Conservation (phyloP, 129 eudicot species). For the Flaveria sonorensis region DNA sequence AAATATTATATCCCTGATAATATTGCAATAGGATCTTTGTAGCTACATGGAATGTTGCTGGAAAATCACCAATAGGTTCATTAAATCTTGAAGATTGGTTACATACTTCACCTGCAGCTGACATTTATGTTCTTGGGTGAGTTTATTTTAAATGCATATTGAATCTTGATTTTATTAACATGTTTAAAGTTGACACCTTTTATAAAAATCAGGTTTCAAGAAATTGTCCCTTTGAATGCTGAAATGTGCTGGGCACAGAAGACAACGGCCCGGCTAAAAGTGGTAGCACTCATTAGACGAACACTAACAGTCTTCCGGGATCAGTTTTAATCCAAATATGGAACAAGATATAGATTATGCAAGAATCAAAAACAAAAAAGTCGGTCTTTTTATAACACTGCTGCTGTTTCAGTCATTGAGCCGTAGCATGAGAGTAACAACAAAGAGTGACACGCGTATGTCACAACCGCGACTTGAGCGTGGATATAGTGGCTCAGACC, state of each 20-base stretch:
- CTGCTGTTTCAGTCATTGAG: slow-evolving; percentile 63
- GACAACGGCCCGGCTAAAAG: slow-evolving; percentile 88
- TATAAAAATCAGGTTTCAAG: slow-evolving; percentile 67
- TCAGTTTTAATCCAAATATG: slow-evolving; percentile 51
- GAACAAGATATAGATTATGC: slow-evolving; percentile 67
- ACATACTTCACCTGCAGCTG: slow-evolving; percentile 91
- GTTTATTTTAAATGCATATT: slow-evolving; percentile 19
- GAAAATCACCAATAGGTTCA: slow-evolving; percentile 79
- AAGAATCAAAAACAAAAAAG: slow-evolving; percentile 52
- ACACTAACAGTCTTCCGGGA: slow-evolving; percentile 78
- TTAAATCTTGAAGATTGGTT: slow-evolving; percentile 94
- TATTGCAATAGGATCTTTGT: slow-evolving; percentile 64
- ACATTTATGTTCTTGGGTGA: slow-evolving; percentile 94
- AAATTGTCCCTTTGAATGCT: slow-evolving; percentile 95
- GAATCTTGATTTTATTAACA: slow-evolving; percentile 4
- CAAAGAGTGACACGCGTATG: slow-evolving; percentile 46
- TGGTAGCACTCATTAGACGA: slow-evolving; percentile 75
- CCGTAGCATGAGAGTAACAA: slow-evolving; percentile 77
- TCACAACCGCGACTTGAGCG: slow-evolving; percentile 66
- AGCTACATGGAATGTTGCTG: slow-evolving; percentile 98
- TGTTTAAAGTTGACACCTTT: slow-evolving; percentile 1
- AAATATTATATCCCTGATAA: not conserved
- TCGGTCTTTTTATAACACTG: slow-evolving; percentile 56
- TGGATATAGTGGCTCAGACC: slow-evolving; percentile 68
- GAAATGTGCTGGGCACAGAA: slow-evolving; percentile 93